phyloP scores from a whole-genome alignment of 2,329 filamentous ascomycete species.

The Colletotrichum salicis region DNA sequence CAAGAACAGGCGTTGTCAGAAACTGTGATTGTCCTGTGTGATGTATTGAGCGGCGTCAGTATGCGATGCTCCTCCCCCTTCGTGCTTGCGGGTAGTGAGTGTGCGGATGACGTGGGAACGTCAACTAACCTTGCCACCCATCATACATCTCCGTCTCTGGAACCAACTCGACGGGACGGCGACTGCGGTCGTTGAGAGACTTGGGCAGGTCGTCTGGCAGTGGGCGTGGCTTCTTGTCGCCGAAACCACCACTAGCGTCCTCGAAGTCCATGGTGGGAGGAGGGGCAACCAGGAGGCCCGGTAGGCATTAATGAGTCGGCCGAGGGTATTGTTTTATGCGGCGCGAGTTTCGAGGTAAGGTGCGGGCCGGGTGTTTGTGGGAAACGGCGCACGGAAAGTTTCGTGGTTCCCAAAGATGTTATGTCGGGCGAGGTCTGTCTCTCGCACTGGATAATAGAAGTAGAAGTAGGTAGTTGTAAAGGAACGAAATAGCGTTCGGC shows the following conservation, averaged over 20 bases:
- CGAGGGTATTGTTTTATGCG: conserved; percentile 26
- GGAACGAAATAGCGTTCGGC: conserved; percentile 2
- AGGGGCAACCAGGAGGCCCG: conserved; percentile 45
- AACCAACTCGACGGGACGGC: conserved; percentile 72
- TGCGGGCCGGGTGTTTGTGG: conserved; percentile 9
- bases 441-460: not conserved
- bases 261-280: conserved; percentile 68
- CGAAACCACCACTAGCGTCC: conserved; percentile 56
- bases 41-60: conserved; percentile 21
- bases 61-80: not conserved
- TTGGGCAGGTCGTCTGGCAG: conserved; percentile 89
- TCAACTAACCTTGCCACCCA: conserved; percentile 86
- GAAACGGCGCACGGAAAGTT: conserved; percentile 20
- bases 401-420: not conserved
- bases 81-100: not conserved
- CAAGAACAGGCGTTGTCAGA: conserved; percentile 84
- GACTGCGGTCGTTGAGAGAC: conserved; percentile 87
- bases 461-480: not conserved
- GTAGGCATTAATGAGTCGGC: conserved; percentile 31
- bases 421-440: not conserved
- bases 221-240: conserved; percentile 55
- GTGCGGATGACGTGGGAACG: not conserved
- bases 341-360: conserved; percentile 13
- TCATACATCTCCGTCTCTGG: conserved; percentile 97
- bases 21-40: conserved; percentile 94